These are phyloP conservation scores for Daldinia sp. DNA, from an alignment of 2,329 filamentous ascomycete species.

Conservation along the genomic window DNA sequence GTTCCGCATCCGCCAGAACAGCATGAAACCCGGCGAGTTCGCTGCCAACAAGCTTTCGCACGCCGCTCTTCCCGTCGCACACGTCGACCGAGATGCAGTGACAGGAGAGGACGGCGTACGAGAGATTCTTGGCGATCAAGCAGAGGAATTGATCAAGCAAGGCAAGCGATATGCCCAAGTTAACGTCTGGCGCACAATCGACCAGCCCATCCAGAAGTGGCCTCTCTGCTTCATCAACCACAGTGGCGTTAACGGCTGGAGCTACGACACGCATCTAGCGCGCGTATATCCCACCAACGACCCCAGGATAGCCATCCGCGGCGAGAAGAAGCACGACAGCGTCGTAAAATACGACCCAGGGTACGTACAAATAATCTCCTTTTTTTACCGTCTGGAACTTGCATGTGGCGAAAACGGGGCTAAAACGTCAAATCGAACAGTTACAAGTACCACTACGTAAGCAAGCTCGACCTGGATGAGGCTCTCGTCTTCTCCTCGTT, in stretches of 20 bases:
- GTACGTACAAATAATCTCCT: constrained; percentile 28
- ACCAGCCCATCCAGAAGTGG: constrained; percentile 41
- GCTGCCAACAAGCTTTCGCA: constrained; percentile 40
- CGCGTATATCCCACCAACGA: constrained; percentile 42
- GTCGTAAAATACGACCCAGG: constrained; percentile 42
- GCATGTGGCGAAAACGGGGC: background rate
- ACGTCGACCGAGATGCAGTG: constrained; percentile 41
- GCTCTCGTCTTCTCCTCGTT: constrained; percentile 44
- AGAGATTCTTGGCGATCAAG: constrained; percentile 39
- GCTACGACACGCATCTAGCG: constrained; percentile 41
- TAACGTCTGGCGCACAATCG: constrained; percentile 44
- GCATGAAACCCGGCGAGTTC: constrained; percentile 39
- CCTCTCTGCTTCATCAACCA: constrained; percentile 44
- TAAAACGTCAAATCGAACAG: constrained; percentile 28
- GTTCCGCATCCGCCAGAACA: constrained; percentile 44
- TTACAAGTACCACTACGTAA: constrained; percentile 44
- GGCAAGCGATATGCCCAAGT: constrained; percentile 43
- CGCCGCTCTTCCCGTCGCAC: constrained; percentile 41
- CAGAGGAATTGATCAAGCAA: constrained; percentile 40
- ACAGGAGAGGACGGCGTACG: constrained; percentile 41
- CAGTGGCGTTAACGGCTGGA: constrained; percentile 37
- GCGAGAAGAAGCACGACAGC: constrained; percentile 42
- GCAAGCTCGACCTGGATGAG: constrained; percentile 41
- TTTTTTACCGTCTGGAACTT: background rate
- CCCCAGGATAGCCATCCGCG: constrained; percentile 40